Evolutionary conservation across 73 alveolate genomes (phyloP).

Genomic region (Urostyla sp.): DNA sequence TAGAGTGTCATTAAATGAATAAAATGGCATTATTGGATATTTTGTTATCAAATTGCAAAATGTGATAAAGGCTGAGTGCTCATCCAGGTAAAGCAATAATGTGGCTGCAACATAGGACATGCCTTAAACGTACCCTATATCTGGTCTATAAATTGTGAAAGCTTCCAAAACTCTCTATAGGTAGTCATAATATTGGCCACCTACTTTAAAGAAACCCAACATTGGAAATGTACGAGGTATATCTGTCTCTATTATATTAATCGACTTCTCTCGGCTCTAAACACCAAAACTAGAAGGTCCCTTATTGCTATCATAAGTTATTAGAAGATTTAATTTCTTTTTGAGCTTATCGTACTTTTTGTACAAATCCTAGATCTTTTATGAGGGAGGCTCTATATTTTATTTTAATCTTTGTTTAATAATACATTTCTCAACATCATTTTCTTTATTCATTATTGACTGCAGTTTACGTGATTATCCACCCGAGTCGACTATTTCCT

Average conservation of each 20-base stretch:
- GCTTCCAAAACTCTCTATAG: constrained; percentile 88
- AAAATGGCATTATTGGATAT: constrained; percentile 85
- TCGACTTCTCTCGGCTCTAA: constrained; percentile 57
- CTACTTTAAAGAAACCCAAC: constrained; percentile 69
- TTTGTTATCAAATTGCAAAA: constrained; percentile 80
- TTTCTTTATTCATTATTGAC: constrained; percentile 15
- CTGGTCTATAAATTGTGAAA: constrained; percentile 88
- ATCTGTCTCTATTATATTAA: constrained; percentile 69
- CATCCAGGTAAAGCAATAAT: constrained; percentile 83
- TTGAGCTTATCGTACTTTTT: constrained; percentile 26
- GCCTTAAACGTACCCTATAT: constrained; percentile 95
- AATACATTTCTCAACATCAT: too few species aligned
- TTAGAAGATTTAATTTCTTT: constrained; percentile 12
- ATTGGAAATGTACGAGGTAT: constrained; percentile 83
- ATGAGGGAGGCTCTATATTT: neutral
- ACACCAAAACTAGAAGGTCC: neutral
- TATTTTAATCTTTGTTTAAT: neutral
- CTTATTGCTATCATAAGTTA: neutral
- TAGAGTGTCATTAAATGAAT: constrained; percentile 80
- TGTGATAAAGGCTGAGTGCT: constrained; percentile 84
- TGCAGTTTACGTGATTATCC: constrained; percentile 44
- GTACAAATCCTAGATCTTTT: constrained; percentile 16
- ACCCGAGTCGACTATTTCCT: constrained; percentile 54
- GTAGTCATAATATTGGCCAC: constrained; percentile 76
- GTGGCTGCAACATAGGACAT: constrained; percentile 91